phyloP scores from a whole-genome alignment of 768 basidiomycete genomes.

The Xerocomus spinulosus region DNA sequence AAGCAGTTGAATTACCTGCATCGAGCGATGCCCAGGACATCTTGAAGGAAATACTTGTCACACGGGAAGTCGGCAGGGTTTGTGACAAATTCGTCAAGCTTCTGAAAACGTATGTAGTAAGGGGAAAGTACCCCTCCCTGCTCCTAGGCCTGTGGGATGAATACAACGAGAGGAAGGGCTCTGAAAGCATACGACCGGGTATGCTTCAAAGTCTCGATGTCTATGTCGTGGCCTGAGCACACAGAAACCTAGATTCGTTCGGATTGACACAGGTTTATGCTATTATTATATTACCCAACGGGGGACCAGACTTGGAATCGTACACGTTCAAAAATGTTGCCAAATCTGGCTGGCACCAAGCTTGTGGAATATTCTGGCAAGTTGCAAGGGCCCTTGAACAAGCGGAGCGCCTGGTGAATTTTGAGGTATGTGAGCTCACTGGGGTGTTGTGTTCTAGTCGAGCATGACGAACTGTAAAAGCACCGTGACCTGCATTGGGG shows the following conservation, averaged over 20 bases:
- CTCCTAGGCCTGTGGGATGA: slow-evolving; percentile 86
- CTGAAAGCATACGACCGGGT: slow-evolving; percentile 86
- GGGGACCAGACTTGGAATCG: slow-evolving; percentile 86
- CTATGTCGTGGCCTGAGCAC: slow-evolving; percentile 5
- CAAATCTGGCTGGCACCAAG: slow-evolving; percentile 78
- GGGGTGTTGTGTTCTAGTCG: not conserved
- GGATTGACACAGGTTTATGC: slow-evolving; percentile 75
- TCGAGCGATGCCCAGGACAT: slow-evolving; percentile 72
- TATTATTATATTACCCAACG: slow-evolving; percentile 86
- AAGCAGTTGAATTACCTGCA: slow-evolving; percentile 53
- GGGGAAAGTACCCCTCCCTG: slow-evolving; percentile 76
- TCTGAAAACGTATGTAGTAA: slow-evolving; percentile 79
- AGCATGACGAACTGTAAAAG: slow-evolving; percentile 38
- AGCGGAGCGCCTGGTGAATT: slow-evolving; percentile 76
- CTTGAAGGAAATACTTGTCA: slow-evolving; percentile 76
- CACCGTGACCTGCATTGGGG: slow-evolving; percentile 99
- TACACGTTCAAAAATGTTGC: slow-evolving; percentile 58
- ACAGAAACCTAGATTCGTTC: slow-evolving; percentile 57
- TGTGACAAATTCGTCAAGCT: slow-evolving; percentile 77
- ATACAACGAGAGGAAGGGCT: slow-evolving; percentile 69
- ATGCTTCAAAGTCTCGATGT: slow-evolving; percentile 15
- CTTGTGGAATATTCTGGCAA: slow-evolving; percentile 89
- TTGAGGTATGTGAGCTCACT: slow-evolving; percentile 62
- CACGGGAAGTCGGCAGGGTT: slow-evolving; percentile 69
- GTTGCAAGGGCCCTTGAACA: slow-evolving; percentile 69